These are phyloP conservation scores for Didymosphaeria variabile DNA, from an alignment of 2,329 filamentous ascomycete species.

Conservation along the genomic window DNA sequence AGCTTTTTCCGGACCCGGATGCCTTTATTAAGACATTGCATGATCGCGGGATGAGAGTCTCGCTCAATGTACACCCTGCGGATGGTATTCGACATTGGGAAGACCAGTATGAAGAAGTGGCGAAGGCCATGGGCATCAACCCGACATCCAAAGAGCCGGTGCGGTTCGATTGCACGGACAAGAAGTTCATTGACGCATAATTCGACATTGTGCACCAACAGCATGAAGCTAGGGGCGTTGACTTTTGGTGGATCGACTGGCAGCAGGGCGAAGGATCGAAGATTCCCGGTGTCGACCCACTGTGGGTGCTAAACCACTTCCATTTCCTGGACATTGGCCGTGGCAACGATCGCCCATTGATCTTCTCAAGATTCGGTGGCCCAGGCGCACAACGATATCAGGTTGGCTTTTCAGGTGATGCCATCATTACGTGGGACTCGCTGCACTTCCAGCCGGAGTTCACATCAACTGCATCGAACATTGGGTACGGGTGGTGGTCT, in stretches of 20 bases:
- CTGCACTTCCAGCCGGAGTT: conserved; percentile 73
- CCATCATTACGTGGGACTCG: conserved; percentile 67
- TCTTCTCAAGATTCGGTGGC: conserved; percentile 69
- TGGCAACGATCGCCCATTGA: conserved; percentile 58
- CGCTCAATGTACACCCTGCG: conserved; percentile 71
- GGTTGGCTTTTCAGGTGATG: conserved; percentile 71
- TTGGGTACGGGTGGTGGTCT: conserved; percentile 74
- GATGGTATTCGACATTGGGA: conserved; percentile 66
- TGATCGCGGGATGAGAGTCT: conserved; percentile 61
- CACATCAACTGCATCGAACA: conserved; percentile 71
- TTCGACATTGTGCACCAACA: conserved; percentile 65
- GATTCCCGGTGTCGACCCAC: conserved; percentile 67
- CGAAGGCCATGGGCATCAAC: conserved; percentile 62
- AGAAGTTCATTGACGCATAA: conserved; percentile 66
- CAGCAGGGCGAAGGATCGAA: conserved; percentile 67
- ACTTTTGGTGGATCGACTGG: conserved; percentile 76
- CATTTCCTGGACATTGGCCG: conserved; percentile 65
- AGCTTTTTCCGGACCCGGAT: conserved; percentile 65
- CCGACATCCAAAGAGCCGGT: conserved; percentile 61
- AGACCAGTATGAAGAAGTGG: conserved; percentile 65
- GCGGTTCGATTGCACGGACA: conserved; percentile 64
- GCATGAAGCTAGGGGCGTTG: conserved; percentile 65
- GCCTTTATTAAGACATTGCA: conserved; percentile 63
- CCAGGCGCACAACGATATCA: conserved; percentile 72
- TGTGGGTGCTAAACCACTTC: conserved; percentile 73